phyloP scores from a whole-genome alignment of 2,329 filamentous ascomycete species.

The Sporothrix protearum region DNA sequence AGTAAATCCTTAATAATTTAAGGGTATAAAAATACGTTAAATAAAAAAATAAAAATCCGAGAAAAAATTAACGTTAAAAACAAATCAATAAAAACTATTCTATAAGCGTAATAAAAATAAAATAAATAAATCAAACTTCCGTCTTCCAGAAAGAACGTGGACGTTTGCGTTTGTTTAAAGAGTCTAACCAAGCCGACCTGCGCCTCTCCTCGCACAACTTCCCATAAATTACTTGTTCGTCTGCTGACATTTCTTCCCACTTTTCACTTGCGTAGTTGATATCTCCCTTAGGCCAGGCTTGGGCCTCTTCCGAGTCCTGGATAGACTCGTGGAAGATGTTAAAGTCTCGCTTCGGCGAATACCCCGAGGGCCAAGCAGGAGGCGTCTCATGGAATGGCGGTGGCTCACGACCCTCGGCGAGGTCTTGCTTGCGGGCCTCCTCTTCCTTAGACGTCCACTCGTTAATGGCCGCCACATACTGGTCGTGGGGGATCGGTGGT shows the following conservation, averaged over 20 bases:
- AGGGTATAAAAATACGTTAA: background rate
- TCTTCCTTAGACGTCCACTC: background rate
- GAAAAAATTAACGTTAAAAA: background rate
- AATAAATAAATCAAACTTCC: conserved; percentile 6
- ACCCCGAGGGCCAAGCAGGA: background rate
- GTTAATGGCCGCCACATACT: conserved; percentile 5
- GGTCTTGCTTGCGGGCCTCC: conserved; percentile 8
- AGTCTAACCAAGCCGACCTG: conserved; percentile 2
- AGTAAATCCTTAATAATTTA: background rate
- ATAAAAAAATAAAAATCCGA: background rate
- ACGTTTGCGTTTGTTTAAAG: conserved; percentile 14
- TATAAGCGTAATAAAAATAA: conserved; percentile 8
- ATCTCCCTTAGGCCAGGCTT: conserved; percentile 2
- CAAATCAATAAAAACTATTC: background rate
- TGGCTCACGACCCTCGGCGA: conserved; percentile 13
- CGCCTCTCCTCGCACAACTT: conserved; percentile 9
- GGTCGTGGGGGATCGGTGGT: conserved; percentile 7
- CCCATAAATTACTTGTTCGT: background rate
- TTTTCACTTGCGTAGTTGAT: conserved; percentile 10
- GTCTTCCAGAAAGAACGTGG: conserved; percentile 9
- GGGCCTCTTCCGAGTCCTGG: background rate
- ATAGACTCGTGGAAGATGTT: conserved; percentile 11
- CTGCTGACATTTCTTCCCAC: background rate
- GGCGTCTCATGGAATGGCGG: conserved; percentile 11
- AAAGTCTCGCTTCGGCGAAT: conserved; percentile 2